Evolutionary conservation across 768 basidiomycete species (phyloP), one percentile per base, ranked within the genome.

Genomic region (Rossbeevera mucosa): DNA sequence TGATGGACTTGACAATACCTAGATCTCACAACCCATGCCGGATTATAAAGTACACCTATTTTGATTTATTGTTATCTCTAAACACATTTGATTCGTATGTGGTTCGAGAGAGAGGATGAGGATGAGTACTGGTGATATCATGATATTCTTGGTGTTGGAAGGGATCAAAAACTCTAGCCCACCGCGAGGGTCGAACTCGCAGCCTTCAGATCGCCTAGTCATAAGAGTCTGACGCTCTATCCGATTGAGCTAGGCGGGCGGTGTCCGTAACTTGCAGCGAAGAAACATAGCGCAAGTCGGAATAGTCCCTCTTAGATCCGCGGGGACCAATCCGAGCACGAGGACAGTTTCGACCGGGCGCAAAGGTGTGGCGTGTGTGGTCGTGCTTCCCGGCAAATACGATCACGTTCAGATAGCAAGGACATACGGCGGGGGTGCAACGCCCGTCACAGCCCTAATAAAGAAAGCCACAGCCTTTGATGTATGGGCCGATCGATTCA

Each of bases 161-260:
- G 28, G 28, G 6, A 2, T 38, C 18, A 14, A 46, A 40, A 28
- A 31, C 24, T 56, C 44, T 78, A 79, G 78, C 77, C 77, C 77
- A 78, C 78, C 78, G 77, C 77, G 77, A 78, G 78, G 76, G 77
- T 78, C 77, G 77, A 78, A 79, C 78, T 78, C 77, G 78, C 77
- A 78, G 76, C 77, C 78, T 79, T 79, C 76, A 77, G 78, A 78
- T 77, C 50, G 68, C 70, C 68, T 69, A 70, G 59, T 65, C 50
- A 43, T 80, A 80, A 79, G 77, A 79, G 78, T 79, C 78, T 80
- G 78, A 79, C 78, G 78, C 78, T 80, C 78, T 79, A 80, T 79
- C 78, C 78, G 77, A 79, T 79, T 79, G 79, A 80, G 78, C 79
- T 80, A 80, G 78, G 77, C 78, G 76, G 79, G 78, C 78, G 57